Percentiles rank a stretch among this genome's conserved stretches.
Conservation (phyloP, 1,139 yeast species). For the Yamadazyma sp. region DNA sequence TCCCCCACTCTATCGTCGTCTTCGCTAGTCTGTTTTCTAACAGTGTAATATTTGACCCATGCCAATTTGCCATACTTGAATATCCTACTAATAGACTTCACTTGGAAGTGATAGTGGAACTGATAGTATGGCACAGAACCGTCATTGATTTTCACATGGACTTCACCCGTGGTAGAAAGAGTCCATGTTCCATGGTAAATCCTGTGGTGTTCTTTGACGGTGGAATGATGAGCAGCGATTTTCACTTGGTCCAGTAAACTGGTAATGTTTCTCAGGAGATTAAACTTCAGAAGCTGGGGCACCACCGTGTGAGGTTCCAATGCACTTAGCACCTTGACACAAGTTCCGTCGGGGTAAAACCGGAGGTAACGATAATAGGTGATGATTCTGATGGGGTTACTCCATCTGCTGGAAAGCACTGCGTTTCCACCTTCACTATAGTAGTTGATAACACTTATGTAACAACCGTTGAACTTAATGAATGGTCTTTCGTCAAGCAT, state of each 20-base stretch:
- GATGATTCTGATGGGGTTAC: slow-evolving; percentile 75
- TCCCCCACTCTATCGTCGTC: slow-evolving; percentile 48
- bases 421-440: slow-evolving; percentile 75
- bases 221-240: slow-evolving; percentile 11
- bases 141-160: slow-evolving; percentile 52
- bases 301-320: slow-evolving; percentile 66
- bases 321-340: slow-evolving; percentile 63
- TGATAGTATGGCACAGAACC: slow-evolving; percentile 65
- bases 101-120: slow-evolving; percentile 61
- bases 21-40: slow-evolving; percentile 40
- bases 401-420: slow-evolving; percentile 68
- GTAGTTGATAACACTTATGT: slow-evolving; percentile 82
- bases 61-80: slow-evolving; percentile 61
- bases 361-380: slow-evolving; percentile 85
- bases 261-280: slow-evolving; percentile 18
- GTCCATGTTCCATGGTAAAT: slow-evolving; percentile 58
- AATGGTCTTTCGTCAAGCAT: slow-evolving; percentile 62
- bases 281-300: slow-evolving; percentile 46
- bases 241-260: slow-evolving; percentile 16
- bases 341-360: slow-evolving; percentile 77
- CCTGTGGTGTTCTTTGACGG: slow-evolving; percentile 31
- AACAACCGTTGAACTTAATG: slow-evolving; percentile 77
- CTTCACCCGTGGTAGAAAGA: slow-evolving; percentile 46
- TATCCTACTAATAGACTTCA: slow-evolving; percentile 55
- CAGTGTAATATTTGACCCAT: slow-evolving; percentile 64